Evolutionary conservation across 2,329 filamentous ascomycete species (phyloP), one percentile per base, ranked within the genome.

Genomic region (Diaporthe eres): DNA sequence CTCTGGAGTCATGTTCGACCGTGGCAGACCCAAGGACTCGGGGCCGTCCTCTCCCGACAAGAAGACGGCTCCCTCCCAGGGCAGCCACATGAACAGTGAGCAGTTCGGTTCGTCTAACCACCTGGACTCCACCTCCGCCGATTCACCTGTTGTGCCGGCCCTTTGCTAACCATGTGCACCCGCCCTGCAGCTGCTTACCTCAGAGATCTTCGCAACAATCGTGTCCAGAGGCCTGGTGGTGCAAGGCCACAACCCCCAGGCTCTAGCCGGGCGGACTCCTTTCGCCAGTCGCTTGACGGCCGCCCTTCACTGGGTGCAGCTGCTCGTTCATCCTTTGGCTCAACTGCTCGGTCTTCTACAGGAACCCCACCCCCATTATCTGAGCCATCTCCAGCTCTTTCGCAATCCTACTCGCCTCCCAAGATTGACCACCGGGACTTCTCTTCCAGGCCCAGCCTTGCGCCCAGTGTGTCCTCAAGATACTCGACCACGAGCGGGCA

Each of bases 131-230:
- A 76, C 53, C 57, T 28, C 19, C 60, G 53, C 68, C 34, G 42
- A 22, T 49, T 28, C 15, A 2, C 47, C 15, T 42, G 22, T 68
- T 31, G 22, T 75, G 31, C 53, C 72, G 37, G 42, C 22, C 28
- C 70, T 73, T 73, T 57, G 71, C 77, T 78, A 63, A 79, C 76
- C 74, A 75, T 76, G 65, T 75, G 79, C 68, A 47, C 37, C 53
- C 60, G 15, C 13, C 51, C 57, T 78, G 77, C 84, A 95, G 94
- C 92, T 78, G 87, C 88, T 76, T 96, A 95, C 83, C 89, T 95
- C 49, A 88, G 92, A 79, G 91, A 92, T 79, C 89, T 96, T 49
- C 92, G 94, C 79, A 91, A 89, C 79, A 94, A 90, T 83, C 91
- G 92, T 71, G 87, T 91, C 74, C 87, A 89, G 49, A 90, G 94